Conservation (phyloP, 495 filamentous ascomycete species). For the Neurospora pannonica region DNA sequence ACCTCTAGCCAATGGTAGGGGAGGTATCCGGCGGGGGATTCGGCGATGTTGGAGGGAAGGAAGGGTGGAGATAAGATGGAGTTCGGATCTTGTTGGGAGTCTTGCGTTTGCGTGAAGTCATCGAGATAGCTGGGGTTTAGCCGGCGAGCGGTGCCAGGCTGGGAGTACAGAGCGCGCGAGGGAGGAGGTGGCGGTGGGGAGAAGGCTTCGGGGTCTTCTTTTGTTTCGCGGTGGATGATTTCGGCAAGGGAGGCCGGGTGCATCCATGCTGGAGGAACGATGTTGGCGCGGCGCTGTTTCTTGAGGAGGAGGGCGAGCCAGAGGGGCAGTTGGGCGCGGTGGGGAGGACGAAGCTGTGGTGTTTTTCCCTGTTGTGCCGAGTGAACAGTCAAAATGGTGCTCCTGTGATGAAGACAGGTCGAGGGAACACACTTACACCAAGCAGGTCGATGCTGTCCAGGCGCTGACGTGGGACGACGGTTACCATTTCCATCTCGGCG, state of each 20-base stretch:
- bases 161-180: constrained; percentile 28
- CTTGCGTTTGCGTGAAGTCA: background rate
- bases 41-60: constrained; percentile 47
- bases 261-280: constrained; percentile 84
- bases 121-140: background rate
- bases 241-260: constrained; percentile 57
- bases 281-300: constrained; percentile 88
- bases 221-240: constrained; percentile 74
- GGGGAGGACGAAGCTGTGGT: constrained; percentile 66
- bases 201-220: constrained; percentile 54
- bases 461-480: constrained; percentile 81
- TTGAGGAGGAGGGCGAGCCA: constrained; percentile 98
- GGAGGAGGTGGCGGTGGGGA: constrained; percentile 62
- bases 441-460: constrained; percentile 79
- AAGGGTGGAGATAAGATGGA: constrained; percentile 47
- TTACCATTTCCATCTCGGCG: constrained; percentile 94
- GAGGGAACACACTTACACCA: constrained; percentile 49
- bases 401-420: constrained; percentile 7
- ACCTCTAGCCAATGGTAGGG: constrained; percentile 95
- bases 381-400: background rate
- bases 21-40: constrained; percentile 53
- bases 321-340: constrained; percentile 71
- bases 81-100: background rate
- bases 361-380: constrained; percentile 56
- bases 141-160: constrained; percentile 23